Evolutionary conservation across 441 rosid species (phyloP), one percentile per base, ranked within the genome.

Genomic region (Bruguiera hainesii): DNA sequence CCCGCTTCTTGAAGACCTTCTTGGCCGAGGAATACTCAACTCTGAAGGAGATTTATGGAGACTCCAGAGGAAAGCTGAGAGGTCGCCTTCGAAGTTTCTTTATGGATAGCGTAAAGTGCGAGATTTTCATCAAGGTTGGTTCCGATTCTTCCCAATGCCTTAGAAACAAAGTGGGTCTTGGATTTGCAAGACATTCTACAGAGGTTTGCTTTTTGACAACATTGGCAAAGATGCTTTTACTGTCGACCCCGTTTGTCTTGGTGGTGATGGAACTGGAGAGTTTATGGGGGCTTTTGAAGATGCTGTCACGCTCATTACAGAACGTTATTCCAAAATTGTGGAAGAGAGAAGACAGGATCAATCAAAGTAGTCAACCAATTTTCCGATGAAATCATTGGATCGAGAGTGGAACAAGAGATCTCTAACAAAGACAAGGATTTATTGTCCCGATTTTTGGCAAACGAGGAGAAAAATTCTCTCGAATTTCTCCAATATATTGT

Each of bases 191-290:
- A 84, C n/a, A 19, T 77, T 18, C 56, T 87, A 1, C 81, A 80
- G 73, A 67, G 83, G 21, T 83, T 81, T 58, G 78, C 86, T 0
- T 87, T 87, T 87, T 57, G 91, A 87, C 64, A 80, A 79, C 25
- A 81, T 86, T 13, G 82, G 87, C 48, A 82, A 80, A 74, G 69
- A 84, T 10, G 85, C 87, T 26, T 87, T 87, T 64, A 67, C 72
- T 11, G 67, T 78, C 6, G 87, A 86, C 68, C 84, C 89, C 0
- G 75, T 62, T 15, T 81, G 82, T 59, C 83, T 83, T 5, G 70
- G 61, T 13, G 70, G 71, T 15, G 75, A 71, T 58, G 77, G 67
- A 5, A 56, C 46, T 4, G 20, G 73, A 2, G 63, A 79, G 64
- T 82, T 86, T 58, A 78, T 79, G 81, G 28, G 29, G 5, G 82